Base-by-base conservation (phyloP, 148 eudicot species). In the Tetragonia tetragonoides region DNA sequence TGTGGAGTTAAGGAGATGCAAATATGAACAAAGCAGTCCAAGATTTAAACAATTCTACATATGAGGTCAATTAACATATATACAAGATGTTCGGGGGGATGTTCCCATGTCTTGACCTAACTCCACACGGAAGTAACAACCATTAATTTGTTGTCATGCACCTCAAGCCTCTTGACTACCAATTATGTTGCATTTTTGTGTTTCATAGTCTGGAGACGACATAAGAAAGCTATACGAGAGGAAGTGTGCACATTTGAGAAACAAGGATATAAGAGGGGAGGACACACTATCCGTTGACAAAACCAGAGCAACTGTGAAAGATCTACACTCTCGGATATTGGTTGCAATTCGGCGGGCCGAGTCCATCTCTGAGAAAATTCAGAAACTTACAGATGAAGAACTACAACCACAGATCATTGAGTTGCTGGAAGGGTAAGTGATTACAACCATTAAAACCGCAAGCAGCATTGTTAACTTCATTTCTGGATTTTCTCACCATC, bases 331-430 rank as follows among this genome's bases (percentile, higher is more conserved):
- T 69, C 83, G 97, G 82, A 95, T 95, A 77, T 53, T 93, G 78
- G 99, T 95, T 75, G 92, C 97, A 53, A 90, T 95, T 59, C 90
- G 98, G 64, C 87, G 98, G 85, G 98, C 97, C 7, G 97, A 95
- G 81, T 90, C 97, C 16, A 91, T 95, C 69, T 91, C 99, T 28
- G 81, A 86, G 77, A 87, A 80, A 74, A 95, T 95, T 66, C 97
- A 95, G 78, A 93, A 91, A 70, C 89, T 95, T 66, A 86, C 89
- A 75, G 94, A 88, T 79, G 97, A 93, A 72, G 99, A 95, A 62
- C 81, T 95, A 46, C 91, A 90, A 54, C 99, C 99, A 34, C 98
- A 95, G 77, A 89, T 95, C 70, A 76, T 80, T 79, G 99, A 93
- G 83, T 83, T 95, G 18, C 81, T 95, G 78, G 93, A 93, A 81